A percentile compares a stretch with the other conserved stretches of the same genome.
Evolutionary conservation across 176 grass and related monocot species (phyloP).

Genomic region (Poa pratensis): DNA sequence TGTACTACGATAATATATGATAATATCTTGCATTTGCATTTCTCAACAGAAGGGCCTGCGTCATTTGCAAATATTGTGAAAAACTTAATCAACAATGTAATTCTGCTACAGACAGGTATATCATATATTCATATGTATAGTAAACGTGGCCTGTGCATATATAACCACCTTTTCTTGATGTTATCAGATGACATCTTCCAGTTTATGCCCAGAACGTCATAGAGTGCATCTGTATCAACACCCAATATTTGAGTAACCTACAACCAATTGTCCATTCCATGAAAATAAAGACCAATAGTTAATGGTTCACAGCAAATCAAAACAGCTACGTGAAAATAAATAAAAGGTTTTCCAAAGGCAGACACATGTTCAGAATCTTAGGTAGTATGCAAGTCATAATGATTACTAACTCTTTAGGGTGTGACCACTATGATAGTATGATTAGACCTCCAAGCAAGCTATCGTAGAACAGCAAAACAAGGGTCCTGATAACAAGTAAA

Average conservation of each 20-base stretch:
- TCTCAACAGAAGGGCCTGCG: background rate
- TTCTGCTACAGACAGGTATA: slow-evolving; percentile 18
- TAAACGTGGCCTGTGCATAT: slow-evolving; percentile 35
- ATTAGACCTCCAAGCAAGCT: background rate
- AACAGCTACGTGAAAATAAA: background rate
- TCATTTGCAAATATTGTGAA: slow-evolving; percentile 8
- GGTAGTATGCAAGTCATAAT: background rate
- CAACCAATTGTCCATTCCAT: slow-evolving; percentile 2
- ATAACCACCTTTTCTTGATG: slow-evolving; percentile 88
- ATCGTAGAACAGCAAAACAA: background rate
- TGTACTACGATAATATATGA: background rate
- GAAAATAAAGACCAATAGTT: background rate
- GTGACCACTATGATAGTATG: background rate
- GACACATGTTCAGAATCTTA: background rate
- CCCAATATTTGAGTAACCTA: slow-evolving; percentile 90
- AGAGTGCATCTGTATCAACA: slow-evolving; percentile 73
- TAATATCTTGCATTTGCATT: slow-evolving; percentile 1
- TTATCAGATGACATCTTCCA: slow-evolving; percentile 96
- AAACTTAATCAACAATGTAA: background rate
- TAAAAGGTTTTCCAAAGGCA: background rate
- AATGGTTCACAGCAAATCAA: background rate
- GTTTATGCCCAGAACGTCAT: slow-evolving; percentile 89
- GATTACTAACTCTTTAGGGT: background rate
- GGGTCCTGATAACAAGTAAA: background rate
- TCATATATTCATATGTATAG: background rate